A percentile compares a stretch with the other conserved stretches of the same genome.
Evolutionary conservation across 352 stramenopile species (phyloP).

Genomic region (Elongisporangium prolatum): DNA sequence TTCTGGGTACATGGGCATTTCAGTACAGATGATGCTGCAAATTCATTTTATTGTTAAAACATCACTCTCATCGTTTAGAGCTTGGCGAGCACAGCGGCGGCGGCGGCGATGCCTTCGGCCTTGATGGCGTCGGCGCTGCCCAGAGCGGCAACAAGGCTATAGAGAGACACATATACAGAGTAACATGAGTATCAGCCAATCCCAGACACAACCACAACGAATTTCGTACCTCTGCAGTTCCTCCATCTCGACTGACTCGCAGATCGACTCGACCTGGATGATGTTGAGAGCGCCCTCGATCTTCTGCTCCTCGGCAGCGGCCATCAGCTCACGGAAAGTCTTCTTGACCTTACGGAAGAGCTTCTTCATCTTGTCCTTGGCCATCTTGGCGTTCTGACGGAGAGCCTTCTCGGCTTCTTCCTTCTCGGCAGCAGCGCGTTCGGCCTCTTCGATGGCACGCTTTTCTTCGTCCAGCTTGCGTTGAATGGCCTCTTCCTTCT

Average conservation of each 20-base stretch:
- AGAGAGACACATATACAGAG: not conserved
- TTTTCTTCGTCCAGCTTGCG: slow-evolving; percentile 66
- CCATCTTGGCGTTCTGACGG: slow-evolving; percentile 68
- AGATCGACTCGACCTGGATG: slow-evolving; percentile 73
- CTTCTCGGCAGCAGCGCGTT: slow-evolving; percentile 33
- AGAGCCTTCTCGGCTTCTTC: slow-evolving; percentile 67
- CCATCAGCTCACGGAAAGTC: slow-evolving; percentile 75
- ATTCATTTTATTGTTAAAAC: slow-evolving; percentile 1
- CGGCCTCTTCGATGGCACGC: slow-evolving; percentile 50
- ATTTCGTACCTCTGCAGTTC: slow-evolving; percentile 34
- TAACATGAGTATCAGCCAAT: slow-evolving; percentile 1
- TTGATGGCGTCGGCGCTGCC: slow-evolving; percentile 49
- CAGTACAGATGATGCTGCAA: slow-evolving; percentile 1
- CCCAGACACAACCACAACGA: not conserved
- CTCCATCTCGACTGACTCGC: slow-evolving; percentile 68
- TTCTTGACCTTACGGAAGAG: slow-evolving; percentile 83
- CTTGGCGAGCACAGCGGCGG: slow-evolving; percentile 43
- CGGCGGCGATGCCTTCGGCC: slow-evolving; percentile 42
- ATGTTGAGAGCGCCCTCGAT: slow-evolving; percentile 57
- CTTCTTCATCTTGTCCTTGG: slow-evolving; percentile 86
- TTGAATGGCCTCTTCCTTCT: slow-evolving; percentile 74
- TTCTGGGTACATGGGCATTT: not conserved
- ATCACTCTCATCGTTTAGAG: slow-evolving; percentile 16
- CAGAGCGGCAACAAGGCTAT: slow-evolving; percentile 48
- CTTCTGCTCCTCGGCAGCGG: slow-evolving; percentile 48